phyloP scores from a whole-genome alignment of 768 basidiomycete species.

The Boletus huronensis region DNA sequence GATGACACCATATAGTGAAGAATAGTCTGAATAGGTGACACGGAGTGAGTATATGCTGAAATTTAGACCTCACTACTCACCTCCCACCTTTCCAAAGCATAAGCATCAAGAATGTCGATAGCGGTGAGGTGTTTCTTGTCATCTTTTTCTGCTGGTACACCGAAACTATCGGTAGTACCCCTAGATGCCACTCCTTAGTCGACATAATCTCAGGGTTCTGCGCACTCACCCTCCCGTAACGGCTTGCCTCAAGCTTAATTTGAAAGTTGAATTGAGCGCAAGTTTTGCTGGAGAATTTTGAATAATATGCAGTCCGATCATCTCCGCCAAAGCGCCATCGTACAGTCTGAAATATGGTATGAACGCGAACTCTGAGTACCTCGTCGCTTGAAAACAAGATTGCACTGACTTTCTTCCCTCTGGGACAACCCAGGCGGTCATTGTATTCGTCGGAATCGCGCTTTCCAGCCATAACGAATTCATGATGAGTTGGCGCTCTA shows the following conservation, averaged over 20 bases:
- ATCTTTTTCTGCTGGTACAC: conserved; percentile 66
- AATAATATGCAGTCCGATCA: conserved; percentile 69
- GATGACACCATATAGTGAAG: conserved; percentile 98
- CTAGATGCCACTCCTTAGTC: conserved; percentile 35
- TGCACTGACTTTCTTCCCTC: conserved; percentile 64
- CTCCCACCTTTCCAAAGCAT: conserved; percentile 90
- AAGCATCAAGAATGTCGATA: conserved; percentile 67
- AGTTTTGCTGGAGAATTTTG: conserved; percentile 58
- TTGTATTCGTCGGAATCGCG: conserved; percentile 58
- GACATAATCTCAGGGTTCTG: neutral
- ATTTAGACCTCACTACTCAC: conserved; percentile 37
- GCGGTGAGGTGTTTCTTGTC: conserved; percentile 53
- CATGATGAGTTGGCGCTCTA: conserved; percentile 85
- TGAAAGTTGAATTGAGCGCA: conserved; percentile 71
- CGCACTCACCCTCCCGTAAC: conserved; percentile 77
- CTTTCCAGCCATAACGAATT: conserved; percentile 86
- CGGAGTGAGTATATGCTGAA: neutral
- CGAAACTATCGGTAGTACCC: conserved; percentile 79
- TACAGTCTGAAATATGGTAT: conserved; percentile 54
- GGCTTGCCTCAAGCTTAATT: conserved; percentile 75
- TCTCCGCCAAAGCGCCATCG: conserved; percentile 59
- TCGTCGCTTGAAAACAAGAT: neutral
- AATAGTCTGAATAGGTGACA: conserved; percentile 61
- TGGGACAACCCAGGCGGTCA: conserved; percentile 73
- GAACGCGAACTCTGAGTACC: conserved; percentile 1